Base-by-base conservation (phyloP, 2,329 filamentous ascomycete species). In the Stagonosporopsis chrysanthemi region DNA sequence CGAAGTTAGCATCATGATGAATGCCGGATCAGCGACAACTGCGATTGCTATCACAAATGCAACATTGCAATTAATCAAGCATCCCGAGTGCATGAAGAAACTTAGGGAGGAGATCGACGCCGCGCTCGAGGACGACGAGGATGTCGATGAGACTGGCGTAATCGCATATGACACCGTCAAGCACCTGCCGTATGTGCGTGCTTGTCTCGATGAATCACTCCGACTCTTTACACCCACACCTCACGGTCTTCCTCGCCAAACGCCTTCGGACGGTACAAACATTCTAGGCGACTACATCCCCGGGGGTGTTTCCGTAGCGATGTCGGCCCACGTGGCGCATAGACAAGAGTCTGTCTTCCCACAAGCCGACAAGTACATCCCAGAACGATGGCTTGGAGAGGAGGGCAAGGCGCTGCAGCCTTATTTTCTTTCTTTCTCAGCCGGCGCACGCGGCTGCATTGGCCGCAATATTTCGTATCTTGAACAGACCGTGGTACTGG, bases 41-140 rank as follows among this genome's bases (percentile, higher is more conserved):
- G 81, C 78, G 53, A 81, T 83, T 52, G 78, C 83, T 8, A 79
- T 87, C 66, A 77, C 78, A 12, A 84, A 85, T 59, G 80, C 81
- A 36, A 76, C 86, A 67, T 83, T 81, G 65, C 78, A 81, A 61
- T 76, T 87, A 2, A 71, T 86, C 42, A 78, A 78, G 55, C 78
- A 84, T 61, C 82, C 83, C 0, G 38, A 61, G 2, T 65, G 56
- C 23, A 60, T 68, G 66, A 57, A 58, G 43, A 70, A 70, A 49
- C 40, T 65, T 0, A 63, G 66, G 11, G 60, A 71, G n/a, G 68
- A 71, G 45, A 56, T 71, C n/a, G 69, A 73, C 39, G 55, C 56
- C 12, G 68, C 68, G 3, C 61, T 73, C 4, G 66, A 67, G 42
- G 67, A 71, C 36, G 60, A 68, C 14, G 68, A 72, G 11, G 66